These are phyloP conservation scores for Orbilia oligospora DNA, from an alignment of 2,329 filamentous ascomycete species.

Conservation along the genomic window DNA sequence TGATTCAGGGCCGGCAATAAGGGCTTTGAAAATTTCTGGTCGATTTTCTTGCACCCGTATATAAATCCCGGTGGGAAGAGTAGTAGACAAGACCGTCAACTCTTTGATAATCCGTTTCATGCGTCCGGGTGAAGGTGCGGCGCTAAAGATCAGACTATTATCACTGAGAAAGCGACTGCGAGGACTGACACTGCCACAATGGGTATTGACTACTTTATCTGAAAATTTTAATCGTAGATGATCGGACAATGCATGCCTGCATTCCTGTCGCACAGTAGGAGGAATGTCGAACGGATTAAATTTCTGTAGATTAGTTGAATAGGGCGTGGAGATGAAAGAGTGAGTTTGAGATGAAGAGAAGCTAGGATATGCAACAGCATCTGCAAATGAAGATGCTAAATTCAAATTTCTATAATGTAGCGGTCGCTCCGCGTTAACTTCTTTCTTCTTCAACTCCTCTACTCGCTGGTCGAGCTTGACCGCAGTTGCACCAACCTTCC, in stretches of 20 bases:
- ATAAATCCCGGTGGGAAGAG: constrained; percentile 71
- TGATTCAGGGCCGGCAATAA: constrained; percentile 70
- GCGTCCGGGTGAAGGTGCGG: constrained; percentile 52
- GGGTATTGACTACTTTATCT: constrained; percentile 48
- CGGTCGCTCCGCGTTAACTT: constrained; percentile 19
- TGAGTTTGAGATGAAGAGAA: constrained; percentile 4
- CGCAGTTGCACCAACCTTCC: constrained; percentile 54
- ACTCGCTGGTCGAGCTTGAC: constrained; percentile 26
- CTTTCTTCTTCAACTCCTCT: constrained; percentile 25
- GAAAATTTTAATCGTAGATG: constrained; percentile 61
- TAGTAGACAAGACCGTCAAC: constrained; percentile 68
- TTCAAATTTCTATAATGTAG: constrained; percentile 27
- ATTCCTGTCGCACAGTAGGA: constrained; percentile 27
- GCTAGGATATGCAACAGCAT: constrained; percentile 25
- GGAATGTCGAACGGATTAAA: constrained; percentile 42
- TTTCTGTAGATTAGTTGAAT: not conserved
- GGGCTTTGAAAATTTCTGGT: constrained; percentile 70
- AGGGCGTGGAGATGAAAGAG: not conserved
- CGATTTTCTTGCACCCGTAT: constrained; percentile 69
- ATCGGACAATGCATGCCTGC: constrained; percentile 37
- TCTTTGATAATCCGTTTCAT: constrained; percentile 68
- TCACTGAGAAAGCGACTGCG: constrained; percentile 10
- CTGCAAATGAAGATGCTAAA: constrained; percentile 10
- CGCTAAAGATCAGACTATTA: constrained; percentile 12
- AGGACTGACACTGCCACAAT: constrained; percentile 37